A percentile compares a stretch with the other conserved stretches of the same genome.
Evolutionary conservation across 768 basidiomycete genomes (phyloP).

Genomic region (Mycena galopus): DNA sequence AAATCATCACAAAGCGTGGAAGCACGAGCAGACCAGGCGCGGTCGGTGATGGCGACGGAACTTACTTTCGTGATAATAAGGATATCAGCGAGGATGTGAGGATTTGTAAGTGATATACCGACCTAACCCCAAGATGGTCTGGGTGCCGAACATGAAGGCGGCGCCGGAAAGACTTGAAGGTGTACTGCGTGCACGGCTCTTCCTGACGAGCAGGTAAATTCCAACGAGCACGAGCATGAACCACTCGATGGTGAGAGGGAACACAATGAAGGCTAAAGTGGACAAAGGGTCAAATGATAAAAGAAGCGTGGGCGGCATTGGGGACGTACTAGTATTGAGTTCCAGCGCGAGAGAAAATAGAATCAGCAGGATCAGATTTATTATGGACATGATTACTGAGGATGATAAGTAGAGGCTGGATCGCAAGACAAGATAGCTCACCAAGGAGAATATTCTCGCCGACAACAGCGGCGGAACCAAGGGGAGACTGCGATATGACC

Average conservation of each 20-base stretch:
- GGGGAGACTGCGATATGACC: neutral
- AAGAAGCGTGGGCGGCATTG: neutral
- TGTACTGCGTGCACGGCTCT: neutral
- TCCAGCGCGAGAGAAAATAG: neutral
- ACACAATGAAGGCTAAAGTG: conserved; percentile 11
- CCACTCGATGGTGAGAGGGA: conserved; percentile 20
- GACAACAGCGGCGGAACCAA: neutral
- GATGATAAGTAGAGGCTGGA: neutral
- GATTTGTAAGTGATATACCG: neutral
- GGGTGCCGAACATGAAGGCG: conserved; percentile 1
- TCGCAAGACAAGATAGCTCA: neutral
- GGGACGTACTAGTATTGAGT: neutral
- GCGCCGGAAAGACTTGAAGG: neutral
- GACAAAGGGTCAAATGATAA: neutral
- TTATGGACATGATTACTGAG: neutral
- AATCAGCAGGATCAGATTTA: conserved; percentile 3
- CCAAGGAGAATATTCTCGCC: conserved; percentile 10
- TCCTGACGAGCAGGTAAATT: conserved; percentile 20
- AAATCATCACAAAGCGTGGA: conserved; percentile 49
- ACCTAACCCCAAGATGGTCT: conserved; percentile 24
- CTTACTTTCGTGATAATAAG: conserved; percentile 33
- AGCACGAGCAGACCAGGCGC: conserved; percentile 39
- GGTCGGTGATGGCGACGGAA: conserved; percentile 42
- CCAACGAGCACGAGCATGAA: neutral
- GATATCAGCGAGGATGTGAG: neutral